Percentiles rank a stretch among this genome's conserved stretches.
Evolutionary conservation across 2,329 filamentous ascomycete species (phyloP).

Genomic region (Colletotrichum paranaense): DNA sequence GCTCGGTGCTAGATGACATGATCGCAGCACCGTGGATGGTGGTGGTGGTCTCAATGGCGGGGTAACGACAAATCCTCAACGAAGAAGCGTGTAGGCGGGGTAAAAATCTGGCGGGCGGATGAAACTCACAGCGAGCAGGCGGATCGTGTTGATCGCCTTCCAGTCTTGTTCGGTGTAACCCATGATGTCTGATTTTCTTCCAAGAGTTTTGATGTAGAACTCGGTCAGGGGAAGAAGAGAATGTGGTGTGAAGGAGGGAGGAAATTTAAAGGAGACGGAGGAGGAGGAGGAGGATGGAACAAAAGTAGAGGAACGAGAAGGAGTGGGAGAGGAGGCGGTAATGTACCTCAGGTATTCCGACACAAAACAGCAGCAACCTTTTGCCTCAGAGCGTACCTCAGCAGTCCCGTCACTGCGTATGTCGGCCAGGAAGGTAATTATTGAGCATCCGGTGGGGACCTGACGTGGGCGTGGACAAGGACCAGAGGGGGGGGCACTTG

Average conservation of each 20-base stretch:
- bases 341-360: conserved; percentile 33
- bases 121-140: conserved; percentile 87
- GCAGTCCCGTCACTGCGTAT: background rate
- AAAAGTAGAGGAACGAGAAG: conserved; percentile 30
- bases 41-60: conserved; percentile 42
- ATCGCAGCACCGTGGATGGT: conserved; percentile 33
- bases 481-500: conserved; percentile 25
- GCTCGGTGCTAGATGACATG: background rate
- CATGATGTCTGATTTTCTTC: conserved; percentile 71
- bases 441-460: conserved; percentile 35
- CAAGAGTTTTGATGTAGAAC: conserved; percentile 24
- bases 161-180: conserved; percentile 88
- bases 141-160: conserved; percentile 98
- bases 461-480: conserved; percentile 32
- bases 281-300: conserved; percentile 17
- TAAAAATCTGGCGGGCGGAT: conserved; percentile 42
- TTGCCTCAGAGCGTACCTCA: background rate
- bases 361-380: background rate
- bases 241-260: conserved; percentile 13
- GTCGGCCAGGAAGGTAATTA: conserved; percentile 32
- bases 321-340: conserved; percentile 27
- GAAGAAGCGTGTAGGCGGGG: conserved; percentile 45
- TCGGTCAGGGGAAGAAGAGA: conserved; percentile 39
- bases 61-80: conserved; percentile 43
- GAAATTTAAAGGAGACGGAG: conserved; percentile 15